These are phyloP conservation scores for Diplosphaera chodatii DNA, from an alignment of 139 green algal genomes.

Conservation along the genomic window DNA sequence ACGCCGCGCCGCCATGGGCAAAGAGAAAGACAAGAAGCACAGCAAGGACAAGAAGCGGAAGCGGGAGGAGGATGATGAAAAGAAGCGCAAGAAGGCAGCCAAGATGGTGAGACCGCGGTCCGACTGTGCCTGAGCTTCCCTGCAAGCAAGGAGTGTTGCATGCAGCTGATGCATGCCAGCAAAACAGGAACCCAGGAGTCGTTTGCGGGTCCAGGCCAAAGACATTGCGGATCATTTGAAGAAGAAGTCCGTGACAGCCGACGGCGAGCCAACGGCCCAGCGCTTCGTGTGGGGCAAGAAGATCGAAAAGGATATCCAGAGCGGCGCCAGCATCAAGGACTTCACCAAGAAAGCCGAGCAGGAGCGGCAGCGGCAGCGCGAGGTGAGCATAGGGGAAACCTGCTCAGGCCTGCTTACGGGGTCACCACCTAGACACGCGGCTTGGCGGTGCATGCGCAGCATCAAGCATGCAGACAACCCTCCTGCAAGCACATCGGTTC, in stretches of 20 bases:
- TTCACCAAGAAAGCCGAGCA: conserved; percentile 53
- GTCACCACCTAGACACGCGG: too few species aligned
- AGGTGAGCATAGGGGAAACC: too few species aligned
- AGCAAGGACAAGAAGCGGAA: not conserved
- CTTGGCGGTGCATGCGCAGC: too few species aligned
- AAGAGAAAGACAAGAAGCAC: not conserved
- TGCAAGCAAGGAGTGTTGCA: not conserved
- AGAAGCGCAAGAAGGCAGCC: not conserved
- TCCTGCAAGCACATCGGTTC: too few species aligned
- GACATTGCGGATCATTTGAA: conserved; percentile 55
- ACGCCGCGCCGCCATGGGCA: not conserved
- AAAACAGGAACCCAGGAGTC: too few species aligned
- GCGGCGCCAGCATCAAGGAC: conserved; percentile 52
- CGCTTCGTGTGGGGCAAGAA: conserved; percentile 95
- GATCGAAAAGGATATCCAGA: conserved; percentile 71
- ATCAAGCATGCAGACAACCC: too few species aligned
- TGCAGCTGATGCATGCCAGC: not conserved
- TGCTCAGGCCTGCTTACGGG: too few species aligned
- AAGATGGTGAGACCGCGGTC: not conserved
- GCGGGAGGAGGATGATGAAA: not conserved
- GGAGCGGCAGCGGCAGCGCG: conserved; percentile 42
- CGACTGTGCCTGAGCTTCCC: not conserved
- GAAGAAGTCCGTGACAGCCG: conserved; percentile 37
- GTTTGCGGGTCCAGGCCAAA: conserved; percentile 51
- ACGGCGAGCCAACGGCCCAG: conserved; percentile 44